A percentile compares a stretch with the other conserved stretches of the same genome.
Conservation (phyloP, 208 protist genomes). For the Trypanosomatidae sp. region DNA sequence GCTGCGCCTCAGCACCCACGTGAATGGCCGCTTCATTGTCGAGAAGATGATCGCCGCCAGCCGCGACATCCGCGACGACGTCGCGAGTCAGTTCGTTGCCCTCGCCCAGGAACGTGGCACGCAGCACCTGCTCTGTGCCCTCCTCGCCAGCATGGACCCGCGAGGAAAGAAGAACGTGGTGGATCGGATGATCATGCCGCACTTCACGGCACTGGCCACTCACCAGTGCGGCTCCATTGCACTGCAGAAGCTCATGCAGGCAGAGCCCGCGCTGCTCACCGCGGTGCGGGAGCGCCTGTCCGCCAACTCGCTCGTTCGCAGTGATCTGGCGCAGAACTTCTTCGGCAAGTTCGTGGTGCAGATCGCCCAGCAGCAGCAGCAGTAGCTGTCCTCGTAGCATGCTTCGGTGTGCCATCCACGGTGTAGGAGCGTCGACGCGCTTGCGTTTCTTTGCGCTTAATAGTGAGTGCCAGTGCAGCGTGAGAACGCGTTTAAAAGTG, state of each 20-base stretch:
- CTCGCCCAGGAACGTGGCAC: constrained; percentile 72
- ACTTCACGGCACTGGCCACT: constrained; percentile 54
- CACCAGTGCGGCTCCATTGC: constrained; percentile 69
- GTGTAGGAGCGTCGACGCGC: no score
- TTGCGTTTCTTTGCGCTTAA: neutral
- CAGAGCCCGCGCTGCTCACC: constrained; percentile 42
- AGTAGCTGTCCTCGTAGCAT: no score
- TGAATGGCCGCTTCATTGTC: constrained; percentile 88
- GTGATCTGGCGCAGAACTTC: constrained; percentile 78
- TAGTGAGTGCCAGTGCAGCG: no score
- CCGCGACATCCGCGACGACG: constrained; percentile 78
- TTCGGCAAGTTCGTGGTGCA: constrained; percentile 88
- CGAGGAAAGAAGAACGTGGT: constrained; percentile 62
- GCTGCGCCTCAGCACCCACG: constrained; percentile 54
- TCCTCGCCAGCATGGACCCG: constrained; percentile 66
- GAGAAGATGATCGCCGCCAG: constrained; percentile 76
- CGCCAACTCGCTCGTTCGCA: constrained; percentile 42
- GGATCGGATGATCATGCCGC: constrained; percentile 43
- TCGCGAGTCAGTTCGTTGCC: constrained; percentile 60
- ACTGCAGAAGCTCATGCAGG: constrained; percentile 84
- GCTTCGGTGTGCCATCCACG: no score
- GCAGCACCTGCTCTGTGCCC: constrained; percentile 78
- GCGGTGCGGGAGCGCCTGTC: constrained; percentile 48
- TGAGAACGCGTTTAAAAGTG: no score
- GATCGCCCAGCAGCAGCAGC: constrained; percentile 39